Evolutionary conservation across 1,284 basidiomycete genomes (phyloP).

Genomic region (Hymenochaete sp.): DNA sequence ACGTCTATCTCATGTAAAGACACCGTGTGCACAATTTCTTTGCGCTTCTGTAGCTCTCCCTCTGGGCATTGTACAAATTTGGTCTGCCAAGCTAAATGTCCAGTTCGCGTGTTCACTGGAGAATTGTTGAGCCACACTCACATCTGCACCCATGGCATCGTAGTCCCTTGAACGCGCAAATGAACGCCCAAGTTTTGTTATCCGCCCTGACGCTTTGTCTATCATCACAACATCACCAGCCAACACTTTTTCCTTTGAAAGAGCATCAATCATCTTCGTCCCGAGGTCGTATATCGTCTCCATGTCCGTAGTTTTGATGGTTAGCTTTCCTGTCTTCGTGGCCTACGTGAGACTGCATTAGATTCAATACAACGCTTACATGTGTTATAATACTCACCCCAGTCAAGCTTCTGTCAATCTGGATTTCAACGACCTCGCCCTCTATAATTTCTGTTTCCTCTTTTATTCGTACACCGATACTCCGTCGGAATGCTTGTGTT

Average conservation of each 20-base stretch:
- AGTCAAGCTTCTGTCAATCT: slow-evolving; percentile 94
- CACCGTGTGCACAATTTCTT: slow-evolving; percentile 95
- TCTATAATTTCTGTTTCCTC: slow-evolving; percentile 98
- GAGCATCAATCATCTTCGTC: slow-evolving; percentile 97
- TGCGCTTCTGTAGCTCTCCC: slow-evolving; percentile 94
- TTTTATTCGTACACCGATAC: slow-evolving; percentile 94
- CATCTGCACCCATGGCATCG: slow-evolving; percentile 97
- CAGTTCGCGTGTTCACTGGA: background rate
- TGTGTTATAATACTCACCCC: slow-evolving; percentile 53
- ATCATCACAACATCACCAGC: slow-evolving; percentile 96
- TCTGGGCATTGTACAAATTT: slow-evolving; percentile 98
- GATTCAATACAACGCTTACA: slow-evolving; percentile 9
- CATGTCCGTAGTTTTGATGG: slow-evolving; percentile 99
- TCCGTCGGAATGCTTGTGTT: slow-evolving; percentile 91
- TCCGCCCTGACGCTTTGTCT: slow-evolving; percentile 96
- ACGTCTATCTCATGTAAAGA: slow-evolving; percentile 98
- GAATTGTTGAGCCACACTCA: slow-evolving; percentile 37
- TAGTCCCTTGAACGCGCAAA: slow-evolving; percentile 96
- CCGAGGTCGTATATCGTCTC: slow-evolving; percentile 99
- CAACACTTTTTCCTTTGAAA: slow-evolving; percentile 94
- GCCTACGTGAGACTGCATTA: slow-evolving; percentile 50
- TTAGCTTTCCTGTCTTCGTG: slow-evolving; percentile 96
- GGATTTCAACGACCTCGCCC: slow-evolving; percentile 97
- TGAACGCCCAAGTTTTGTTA: slow-evolving; percentile 91
- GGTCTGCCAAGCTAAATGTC: slow-evolving; percentile 48